phyloP scores from a whole-genome alignment of 352 stramenopile genomes.

The Pythium graminicola region DNA sequence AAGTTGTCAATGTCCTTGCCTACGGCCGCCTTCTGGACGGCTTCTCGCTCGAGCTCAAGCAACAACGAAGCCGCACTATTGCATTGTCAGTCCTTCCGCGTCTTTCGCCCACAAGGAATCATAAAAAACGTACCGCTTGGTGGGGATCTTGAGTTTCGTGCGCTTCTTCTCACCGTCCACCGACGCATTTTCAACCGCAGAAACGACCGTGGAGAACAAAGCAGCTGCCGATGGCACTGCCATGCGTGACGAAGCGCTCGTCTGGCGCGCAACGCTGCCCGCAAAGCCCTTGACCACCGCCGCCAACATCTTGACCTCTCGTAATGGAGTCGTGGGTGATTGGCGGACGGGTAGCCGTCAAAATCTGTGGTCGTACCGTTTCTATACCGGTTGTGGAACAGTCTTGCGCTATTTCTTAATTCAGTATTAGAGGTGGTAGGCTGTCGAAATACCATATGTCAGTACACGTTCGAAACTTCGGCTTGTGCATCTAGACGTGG shows the following conservation, averaged over 20 bases:
- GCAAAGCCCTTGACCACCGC: slow-evolving; percentile 50
- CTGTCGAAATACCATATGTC: not conserved
- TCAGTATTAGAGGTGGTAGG: too few species aligned
- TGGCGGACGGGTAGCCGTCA: slow-evolving; percentile 12
- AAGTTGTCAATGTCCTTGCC: slow-evolving; percentile 68
- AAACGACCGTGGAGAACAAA: slow-evolving; percentile 37
- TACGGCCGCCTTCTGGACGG: slow-evolving; percentile 50
- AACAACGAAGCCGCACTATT: slow-evolving; percentile 54
- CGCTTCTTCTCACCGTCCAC: slow-evolving; percentile 29
- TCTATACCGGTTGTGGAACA: slow-evolving; percentile 7
- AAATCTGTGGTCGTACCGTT: slow-evolving; percentile 7
- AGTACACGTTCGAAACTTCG: slow-evolving; percentile 2
- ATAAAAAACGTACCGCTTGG: slow-evolving; percentile 49
- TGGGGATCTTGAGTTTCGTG: slow-evolving; percentile 78
- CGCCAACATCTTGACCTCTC: slow-evolving; percentile 39
- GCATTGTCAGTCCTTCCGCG: too few species aligned
- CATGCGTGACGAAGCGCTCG: slow-evolving; percentile 5
- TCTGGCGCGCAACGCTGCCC: slow-evolving; percentile 25
- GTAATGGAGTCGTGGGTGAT: slow-evolving; percentile 4
- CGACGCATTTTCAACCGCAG: slow-evolving; percentile 7
- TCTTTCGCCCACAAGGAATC: too few species aligned
- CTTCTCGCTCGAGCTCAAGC: slow-evolving; percentile 60
- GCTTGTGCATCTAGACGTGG: slow-evolving; percentile 23
- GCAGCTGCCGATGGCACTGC: slow-evolving; percentile 25
- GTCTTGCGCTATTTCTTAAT: slow-evolving; percentile 5